phyloP scores from a whole-genome alignment of 2,329 filamentous ascomycete genomes.

The Monilinia fructicola region DNA sequence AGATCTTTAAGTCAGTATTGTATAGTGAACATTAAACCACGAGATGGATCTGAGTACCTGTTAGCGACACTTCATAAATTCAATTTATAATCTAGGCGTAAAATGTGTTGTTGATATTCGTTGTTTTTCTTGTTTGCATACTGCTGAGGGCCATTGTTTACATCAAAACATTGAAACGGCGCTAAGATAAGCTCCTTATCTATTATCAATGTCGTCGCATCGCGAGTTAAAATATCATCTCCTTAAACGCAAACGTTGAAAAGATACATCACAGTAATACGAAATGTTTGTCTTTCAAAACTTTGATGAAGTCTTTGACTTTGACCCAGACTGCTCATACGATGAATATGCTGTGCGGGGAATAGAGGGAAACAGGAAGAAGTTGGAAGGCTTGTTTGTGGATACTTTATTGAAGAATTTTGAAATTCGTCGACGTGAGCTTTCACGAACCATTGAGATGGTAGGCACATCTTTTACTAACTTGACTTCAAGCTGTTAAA shows the following conservation, averaged over 20 bases:
- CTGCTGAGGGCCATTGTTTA: slow-evolving; percentile 22
- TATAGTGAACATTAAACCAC: not conserved
- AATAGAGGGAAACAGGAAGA: slow-evolving; percentile 66
- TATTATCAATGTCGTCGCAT: slow-evolving; percentile 17
- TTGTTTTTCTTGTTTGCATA: slow-evolving; percentile 19
- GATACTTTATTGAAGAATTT: slow-evolving; percentile 72
- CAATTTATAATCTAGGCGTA: slow-evolving; percentile 3
- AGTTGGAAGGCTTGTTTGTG: slow-evolving; percentile 73
- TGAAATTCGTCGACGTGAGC: slow-evolving; percentile 66
- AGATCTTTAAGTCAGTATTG: slow-evolving; percentile 2
- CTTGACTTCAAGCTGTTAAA: slow-evolving; percentile 50
- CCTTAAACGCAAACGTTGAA: slow-evolving; percentile 11
- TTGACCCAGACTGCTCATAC: slow-evolving; percentile 60
- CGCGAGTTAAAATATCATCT: not conserved
- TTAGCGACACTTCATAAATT: not conserved
- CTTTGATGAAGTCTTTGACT: slow-evolving; percentile 67
- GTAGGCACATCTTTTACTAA: slow-evolving; percentile 20
- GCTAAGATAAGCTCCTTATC: slow-evolving; percentile 33
- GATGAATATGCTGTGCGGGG: slow-evolving; percentile 59
- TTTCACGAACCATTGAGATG: slow-evolving; percentile 14
- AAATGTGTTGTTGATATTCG: slow-evolving; percentile 4
- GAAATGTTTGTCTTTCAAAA: slow-evolving; percentile 63
- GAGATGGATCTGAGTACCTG: not conserved
- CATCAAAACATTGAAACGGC: slow-evolving; percentile 24
- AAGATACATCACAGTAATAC: not conserved